A percentile compares a stretch with the other conserved stretches of the same genome.
Evolutionary conservation across 768 basidiomycete genomes (phyloP).

Genomic region (Termitomyces heimii): DNA sequence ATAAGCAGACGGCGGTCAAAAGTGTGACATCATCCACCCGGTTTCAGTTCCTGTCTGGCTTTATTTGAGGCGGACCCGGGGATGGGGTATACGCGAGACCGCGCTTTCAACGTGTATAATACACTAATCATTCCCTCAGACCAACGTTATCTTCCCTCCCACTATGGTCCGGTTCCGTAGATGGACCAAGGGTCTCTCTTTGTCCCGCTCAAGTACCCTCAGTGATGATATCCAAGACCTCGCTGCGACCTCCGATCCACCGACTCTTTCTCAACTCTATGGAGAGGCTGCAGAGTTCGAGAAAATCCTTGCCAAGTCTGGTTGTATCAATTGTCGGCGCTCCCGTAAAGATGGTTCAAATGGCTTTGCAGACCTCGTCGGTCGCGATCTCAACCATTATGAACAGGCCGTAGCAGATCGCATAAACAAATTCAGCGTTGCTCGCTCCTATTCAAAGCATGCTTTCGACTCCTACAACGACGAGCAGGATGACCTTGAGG

Average conservation of each 20-base stretch:
- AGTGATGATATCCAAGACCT: slow-evolving; percentile 13
- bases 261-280: slow-evolving; percentile 30
- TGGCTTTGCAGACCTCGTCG: slow-evolving; percentile 37
- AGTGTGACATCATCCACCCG: slow-evolving; percentile 8
- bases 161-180: slow-evolving; percentile 4
- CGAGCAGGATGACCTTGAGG: not conserved
- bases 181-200: slow-evolving; percentile 6
- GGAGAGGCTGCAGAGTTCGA: slow-evolving; percentile 32
- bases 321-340: slow-evolving; percentile 16
- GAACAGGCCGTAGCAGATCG: slow-evolving; percentile 28
- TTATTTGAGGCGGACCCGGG: not conserved
- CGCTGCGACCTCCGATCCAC: slow-evolving; percentile 10
- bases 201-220: slow-evolving; percentile 8
- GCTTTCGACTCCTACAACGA: slow-evolving; percentile 15
- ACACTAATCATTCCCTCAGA: not conserved
- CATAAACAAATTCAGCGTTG: slow-evolving; percentile 32
- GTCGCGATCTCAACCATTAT: slow-evolving; percentile 27
- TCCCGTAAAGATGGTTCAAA: slow-evolving; percentile 17
- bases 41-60: slow-evolving; percentile 3
- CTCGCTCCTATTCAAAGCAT: slow-evolving; percentile 22
- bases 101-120: not conserved
- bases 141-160: not conserved
- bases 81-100: not conserved
- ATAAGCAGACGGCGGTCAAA: not conserved
- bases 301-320: slow-evolving; percentile 23